phyloP scores from a whole-genome alignment of 768 basidiomycete species.

The Tulasnella sp. region DNA sequence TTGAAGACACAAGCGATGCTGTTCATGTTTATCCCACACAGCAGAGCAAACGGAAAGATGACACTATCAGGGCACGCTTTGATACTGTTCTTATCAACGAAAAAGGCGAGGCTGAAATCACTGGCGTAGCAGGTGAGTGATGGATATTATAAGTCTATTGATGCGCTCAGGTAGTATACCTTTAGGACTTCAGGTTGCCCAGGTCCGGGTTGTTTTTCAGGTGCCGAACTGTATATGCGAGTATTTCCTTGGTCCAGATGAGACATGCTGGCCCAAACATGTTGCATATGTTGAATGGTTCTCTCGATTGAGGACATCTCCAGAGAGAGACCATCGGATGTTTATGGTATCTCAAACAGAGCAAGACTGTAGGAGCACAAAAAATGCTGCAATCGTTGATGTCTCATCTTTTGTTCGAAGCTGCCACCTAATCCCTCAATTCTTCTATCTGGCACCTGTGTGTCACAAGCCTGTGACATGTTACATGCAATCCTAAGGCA shows the following conservation, averaged over 20 bases:
- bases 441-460: too few species aligned
- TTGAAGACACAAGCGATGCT: background rate
- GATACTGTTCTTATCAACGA: conserved; percentile 8
- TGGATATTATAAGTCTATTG: background rate
- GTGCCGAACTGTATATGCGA: background rate
- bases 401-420: too few species aligned
- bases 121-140: background rate
- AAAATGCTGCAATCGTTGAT: too few species aligned
- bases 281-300: conserved; percentile 9
- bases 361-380: too few species aligned
- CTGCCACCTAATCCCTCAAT: too few species aligned
- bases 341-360: too few species aligned
- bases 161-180: background rate
- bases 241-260: background rate
- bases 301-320: too few species aligned
- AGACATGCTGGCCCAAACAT: background rate
- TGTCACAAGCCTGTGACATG: too few species aligned
- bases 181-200: background rate
- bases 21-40: background rate
- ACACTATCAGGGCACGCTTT: background rate
- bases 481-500: background rate
- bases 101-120: background rate
- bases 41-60: background rate
- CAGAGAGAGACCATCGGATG: too few species aligned
- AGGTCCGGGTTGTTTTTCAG: background rate